Evolutionary conservation across 1,284 basidiomycete species (phyloP), one percentile per base, ranked within the genome.

Genomic region (Cutaneotrichosporon spelunceum): DNA sequence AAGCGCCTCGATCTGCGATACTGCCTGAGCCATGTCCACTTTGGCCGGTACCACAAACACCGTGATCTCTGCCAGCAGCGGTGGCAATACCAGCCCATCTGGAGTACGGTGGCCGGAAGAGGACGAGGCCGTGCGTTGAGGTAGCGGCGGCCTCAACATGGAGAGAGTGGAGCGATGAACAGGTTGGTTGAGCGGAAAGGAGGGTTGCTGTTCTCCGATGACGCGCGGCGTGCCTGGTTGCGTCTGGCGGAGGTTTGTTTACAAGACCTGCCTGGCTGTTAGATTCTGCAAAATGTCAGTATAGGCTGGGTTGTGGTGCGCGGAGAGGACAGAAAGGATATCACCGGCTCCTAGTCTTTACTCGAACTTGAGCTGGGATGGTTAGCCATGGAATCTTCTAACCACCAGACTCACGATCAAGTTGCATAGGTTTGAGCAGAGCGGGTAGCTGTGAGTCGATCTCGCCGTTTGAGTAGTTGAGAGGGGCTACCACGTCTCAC

Each of bases 11-110:
- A 78, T 72, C 33, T 66, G 65, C 16, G 70, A 66, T 33, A 62
- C 57, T 36, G 57, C 14, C 24, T 23, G 21, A 10, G 59, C 47
- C 8, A 62, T 24, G 23, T 76, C 74, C 19, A 79, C 59, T 47
- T 79, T 79, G n/a, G 73, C 72, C 0, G 75, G 67, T 1, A 79
- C 59, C 34, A 79, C 64, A 54, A 74, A 71, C 45, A 79, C 72
- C 10, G 70, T 60, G 1, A 79, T 60, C 53, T 70, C 68, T 4
- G 75, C 68, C 26, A 79, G 70, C 5, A 78, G 65, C 6, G 72
- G 75, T 39, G 71, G 70, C 2, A 69, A 33, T 6, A 4, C 45
- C 23, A 42, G 10, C 23, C 24, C 23, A 4, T 26, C 45, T 4
- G 48, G 48, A 1, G 48, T 50, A 7, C n/a, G 26, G 14, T 10